Evolutionary conservation across 2,329 filamentous ascomycete species (phyloP).

Genomic region (Stemphylium beticola): DNA sequence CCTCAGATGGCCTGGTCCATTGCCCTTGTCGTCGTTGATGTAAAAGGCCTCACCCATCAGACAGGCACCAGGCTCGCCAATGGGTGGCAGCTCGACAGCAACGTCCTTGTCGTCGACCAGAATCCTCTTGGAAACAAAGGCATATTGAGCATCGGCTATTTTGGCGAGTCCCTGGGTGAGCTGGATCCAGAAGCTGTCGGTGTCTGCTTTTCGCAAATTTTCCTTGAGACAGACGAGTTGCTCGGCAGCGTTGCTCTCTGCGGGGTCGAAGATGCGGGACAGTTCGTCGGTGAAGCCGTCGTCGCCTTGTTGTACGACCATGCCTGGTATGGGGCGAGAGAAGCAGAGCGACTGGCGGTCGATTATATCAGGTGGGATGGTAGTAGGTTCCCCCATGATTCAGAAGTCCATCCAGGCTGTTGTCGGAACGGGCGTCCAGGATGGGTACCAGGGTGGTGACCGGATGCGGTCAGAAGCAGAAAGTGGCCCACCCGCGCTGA

Average conservation of each 20-base stretch:
- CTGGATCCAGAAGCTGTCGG: constrained; percentile 67
- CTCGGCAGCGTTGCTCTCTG: constrained; percentile 67
- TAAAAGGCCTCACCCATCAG: constrained; percentile 71
- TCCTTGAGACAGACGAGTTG: constrained; percentile 65
- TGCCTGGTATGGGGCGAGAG: constrained; percentile 48
- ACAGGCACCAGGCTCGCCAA: constrained; percentile 67
- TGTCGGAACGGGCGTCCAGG: constrained; percentile 21
- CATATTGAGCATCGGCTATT: constrained; percentile 69
- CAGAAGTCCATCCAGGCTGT: constrained; percentile 32
- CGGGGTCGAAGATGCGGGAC: constrained; percentile 43
- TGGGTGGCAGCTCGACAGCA: constrained; percentile 65
- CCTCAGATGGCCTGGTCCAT: constrained; percentile 57
- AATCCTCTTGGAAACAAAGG: constrained; percentile 70
- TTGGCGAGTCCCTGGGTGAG: constrained; percentile 69
- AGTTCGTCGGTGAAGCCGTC: constrained; percentile 51
- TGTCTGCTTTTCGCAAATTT: constrained; percentile 59
- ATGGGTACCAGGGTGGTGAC: constrained; percentile 16
- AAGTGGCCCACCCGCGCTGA: constrained; percentile 1
- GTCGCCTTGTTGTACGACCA: constrained; percentile 54
- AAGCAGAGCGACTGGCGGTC: constrained; percentile 54
- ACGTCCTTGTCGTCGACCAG: constrained; percentile 64
- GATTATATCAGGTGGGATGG: constrained; percentile 48
- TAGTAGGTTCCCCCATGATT: constrained; percentile 39
- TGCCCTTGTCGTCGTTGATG: constrained; percentile 65
- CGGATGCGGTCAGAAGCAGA: constrained; percentile 15